Base-by-base conservation (phyloP, 306 rosid species). In the Begonia masoniana region DNA sequence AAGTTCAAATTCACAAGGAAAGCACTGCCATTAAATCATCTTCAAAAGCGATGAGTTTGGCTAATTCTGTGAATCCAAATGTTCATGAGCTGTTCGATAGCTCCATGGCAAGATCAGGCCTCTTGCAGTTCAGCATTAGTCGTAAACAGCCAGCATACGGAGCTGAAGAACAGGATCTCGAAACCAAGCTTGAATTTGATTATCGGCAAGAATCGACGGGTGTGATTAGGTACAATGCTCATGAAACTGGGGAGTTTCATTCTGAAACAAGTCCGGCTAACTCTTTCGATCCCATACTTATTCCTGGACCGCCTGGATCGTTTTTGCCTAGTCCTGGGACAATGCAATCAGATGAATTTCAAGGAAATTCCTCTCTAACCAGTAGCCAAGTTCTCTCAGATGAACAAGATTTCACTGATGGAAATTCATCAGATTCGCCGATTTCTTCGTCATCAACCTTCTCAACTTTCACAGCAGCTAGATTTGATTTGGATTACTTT, bases 301-400 rank as follows among this genome's bases (percentile, higher is more conserved):
- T 79, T 35, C 85, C 85, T 0, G 85, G 85, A 68, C 85, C 85
- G 15, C 85, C 85, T 14, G 85, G 85, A 57, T 79, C 85, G 55
- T 79, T 71, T 60, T 63, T 79, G 63, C 85, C 85, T 0, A 79
- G 81, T 56, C 85, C 81, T 54, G 56, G 85, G 54, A 81, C 63
- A 23, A 72, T 72, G 76, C 68, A 71, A 12, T 79, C 78, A 12
- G 78, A 75, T 26, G 81, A 79, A 52, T 72, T 71, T 63, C 78
- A 61, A 66, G 85, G 78, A 62, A 79, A 72, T 55, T 79, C 84
- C 6, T 78, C 85, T 7, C 59, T 79, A 56, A 75, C 78, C 69
- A 60, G 75, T 14, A 72, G 76, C 62, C 68, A 78, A 21, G 76
- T 75, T 60, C 78, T 68, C 49, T 79, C 81, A 54, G 71, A 72